Base-by-base conservation (phyloP, 208 protist genomes). In the Angomonas desouzai region DNA sequence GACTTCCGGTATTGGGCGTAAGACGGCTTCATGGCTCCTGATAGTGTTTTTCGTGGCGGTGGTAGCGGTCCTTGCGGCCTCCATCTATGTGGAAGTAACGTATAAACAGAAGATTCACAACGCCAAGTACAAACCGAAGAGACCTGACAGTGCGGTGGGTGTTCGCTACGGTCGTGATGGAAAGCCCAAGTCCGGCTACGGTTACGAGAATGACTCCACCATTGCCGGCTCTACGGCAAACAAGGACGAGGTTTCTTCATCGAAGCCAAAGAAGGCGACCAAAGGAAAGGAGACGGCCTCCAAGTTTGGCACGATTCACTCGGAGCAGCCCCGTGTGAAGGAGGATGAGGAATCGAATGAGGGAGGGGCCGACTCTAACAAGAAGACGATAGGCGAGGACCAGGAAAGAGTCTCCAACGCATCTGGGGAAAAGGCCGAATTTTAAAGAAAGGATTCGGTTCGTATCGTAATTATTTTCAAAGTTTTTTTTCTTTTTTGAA, bases 81-180 rank as follows among this genome's bases (percentile, higher is more conserved):
- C 70, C 29, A 66, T 88, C 51, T 89, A 75, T 62, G 69, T 92
- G 22, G 88, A 94, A 62, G 62, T 83, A 38, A 83, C 74, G 13
- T 91, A 87, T 74, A 83, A 75, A 68, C 72, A 66, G 48, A 80
- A 79, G 20, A 83, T 94, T 40, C 80, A 80, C 68, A 71, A 77
- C 49, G 77, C 77, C 34, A 90, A 85, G 72, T 85, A 87, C 59
- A 70, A 85, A 55, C 74, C 83, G 36, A 82, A 82, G 63, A 63
- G 73, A 6, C 69, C 77, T 3, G 75, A 78, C 30, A 85, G 75
- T 57, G 70, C 73, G 27, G 75, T 83, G 1, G 81, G 77, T 25
- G 65, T 87, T 25, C 80, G 74, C 64, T 83, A 87, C 74, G 80
- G 74, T 32, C 75, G 73, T 60, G 78, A 77, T 28, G 76, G 71